Evolutionary conservation across 2,329 filamentous ascomycete species (phyloP).

Genomic region (Fusarium sp.): DNA sequence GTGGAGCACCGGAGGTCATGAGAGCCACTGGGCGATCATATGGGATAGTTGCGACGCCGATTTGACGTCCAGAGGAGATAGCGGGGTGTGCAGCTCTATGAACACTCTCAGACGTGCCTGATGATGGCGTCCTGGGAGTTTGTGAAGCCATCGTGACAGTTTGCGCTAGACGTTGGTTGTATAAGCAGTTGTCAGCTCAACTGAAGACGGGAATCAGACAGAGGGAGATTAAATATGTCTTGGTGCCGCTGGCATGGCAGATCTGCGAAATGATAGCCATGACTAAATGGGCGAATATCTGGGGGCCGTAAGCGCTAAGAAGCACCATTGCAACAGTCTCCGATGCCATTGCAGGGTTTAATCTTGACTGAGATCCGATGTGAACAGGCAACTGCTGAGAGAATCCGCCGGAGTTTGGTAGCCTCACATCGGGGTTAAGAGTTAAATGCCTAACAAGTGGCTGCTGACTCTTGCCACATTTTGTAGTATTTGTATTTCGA

Average conservation of each 20-base stretch:
- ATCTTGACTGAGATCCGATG: too few relatives aligned
- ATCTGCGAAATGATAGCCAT: neutral
- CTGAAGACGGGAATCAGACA: neutral
- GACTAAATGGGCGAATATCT: neutral
- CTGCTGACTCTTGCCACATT: neutral
- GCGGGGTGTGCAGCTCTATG: conserved; percentile 11
- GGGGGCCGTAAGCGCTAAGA: conserved; percentile 24
- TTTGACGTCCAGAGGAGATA: conserved; percentile 18
- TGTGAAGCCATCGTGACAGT: conserved; percentile 25
- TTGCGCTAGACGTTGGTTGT: neutral
- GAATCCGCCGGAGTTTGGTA: neutral
- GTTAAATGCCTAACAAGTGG: neutral
- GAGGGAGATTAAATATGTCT: conserved; percentile 5
- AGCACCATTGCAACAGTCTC: neutral
- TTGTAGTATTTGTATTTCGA: neutral
- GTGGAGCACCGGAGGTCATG: conserved; percentile 43
- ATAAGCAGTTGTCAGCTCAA: neutral
- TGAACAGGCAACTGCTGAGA: neutral
- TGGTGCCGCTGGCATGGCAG: neutral
- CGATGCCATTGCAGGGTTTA: conserved; percentile 1
- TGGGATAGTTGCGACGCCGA: conserved; percentile 25
- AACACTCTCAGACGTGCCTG: conserved; percentile 13
- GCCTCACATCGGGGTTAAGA: neutral
- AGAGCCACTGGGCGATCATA: conserved; percentile 35
- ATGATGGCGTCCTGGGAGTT: conserved; percentile 18